These are phyloP conservation scores for Cairneyella variabilis DNA, from an alignment of 495 filamentous ascomycete genomes.

Conservation along the genomic window DNA sequence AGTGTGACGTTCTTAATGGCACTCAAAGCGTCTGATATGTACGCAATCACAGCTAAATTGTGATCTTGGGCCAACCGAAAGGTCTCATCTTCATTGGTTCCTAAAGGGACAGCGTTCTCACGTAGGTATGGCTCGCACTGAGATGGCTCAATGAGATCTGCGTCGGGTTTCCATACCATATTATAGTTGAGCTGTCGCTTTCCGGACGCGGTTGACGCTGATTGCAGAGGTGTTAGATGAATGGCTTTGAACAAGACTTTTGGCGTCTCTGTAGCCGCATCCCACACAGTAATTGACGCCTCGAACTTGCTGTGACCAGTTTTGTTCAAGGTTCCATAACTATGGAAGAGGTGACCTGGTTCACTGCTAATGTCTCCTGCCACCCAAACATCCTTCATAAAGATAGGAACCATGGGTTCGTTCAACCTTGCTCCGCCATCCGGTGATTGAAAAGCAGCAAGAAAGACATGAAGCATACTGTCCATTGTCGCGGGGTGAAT, in stretches of 20 bases:
- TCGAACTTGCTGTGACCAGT: neutral
- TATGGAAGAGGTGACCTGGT: neutral
- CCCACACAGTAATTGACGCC: neutral
- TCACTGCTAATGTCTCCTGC: neutral
- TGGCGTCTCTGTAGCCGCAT: neutral
- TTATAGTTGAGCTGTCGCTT: neutral
- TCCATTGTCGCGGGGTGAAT: slow-evolving; percentile 46
- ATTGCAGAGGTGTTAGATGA: neutral
- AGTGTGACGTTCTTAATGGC: neutral
- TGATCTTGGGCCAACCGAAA: neutral
- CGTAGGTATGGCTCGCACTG: neutral
- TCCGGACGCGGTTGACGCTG: neutral
- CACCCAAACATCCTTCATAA: neutral
- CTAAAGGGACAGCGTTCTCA: neutral
- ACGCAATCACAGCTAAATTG: neutral
- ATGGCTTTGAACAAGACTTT: neutral
- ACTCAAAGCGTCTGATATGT: neutral
- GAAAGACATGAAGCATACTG: neutral
- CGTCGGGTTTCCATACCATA: neutral
- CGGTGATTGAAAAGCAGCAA: neutral
- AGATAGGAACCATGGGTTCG: slow-evolving; percentile 6
- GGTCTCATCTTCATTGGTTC: neutral
- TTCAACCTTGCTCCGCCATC: neutral
- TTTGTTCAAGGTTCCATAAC: neutral
- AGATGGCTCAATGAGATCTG: neutral